Evolutionary conservation across 108 stramenopile species (phyloP), one percentile per base, ranked within the genome.

Genomic region (Bacterosira constricta): DNA sequence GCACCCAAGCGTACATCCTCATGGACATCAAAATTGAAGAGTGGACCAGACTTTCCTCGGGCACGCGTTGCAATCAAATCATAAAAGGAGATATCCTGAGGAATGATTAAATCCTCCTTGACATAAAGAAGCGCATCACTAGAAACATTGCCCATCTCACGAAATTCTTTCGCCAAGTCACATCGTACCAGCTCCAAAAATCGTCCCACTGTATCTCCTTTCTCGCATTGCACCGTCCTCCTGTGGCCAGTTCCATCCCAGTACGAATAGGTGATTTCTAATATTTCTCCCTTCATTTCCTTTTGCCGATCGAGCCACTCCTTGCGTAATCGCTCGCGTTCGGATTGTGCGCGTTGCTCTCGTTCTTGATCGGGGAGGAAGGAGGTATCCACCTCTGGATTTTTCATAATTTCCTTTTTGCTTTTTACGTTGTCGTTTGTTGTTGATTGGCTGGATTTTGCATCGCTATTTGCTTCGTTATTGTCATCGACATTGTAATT

Each of bases 41-140:
- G 78, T 12, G 97, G 99, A 4, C 99, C 98, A 0, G 93, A 93
- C 62, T 97, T 98, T 20, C 77, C 75, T 55, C 99, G 66, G 0
- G 99, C 99, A 51, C 97, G 96, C 31, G 96, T 97, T 6, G 83
- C 85, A 56, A 99, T 98, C 59, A 99, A 79, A 77, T 98, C 97
- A 68, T 98, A 97, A 73, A 99, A 99, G 27, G 97, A 92, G 10
- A 92, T 78, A 67, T 97, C 89, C 45, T 96, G 93, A 1, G 99
- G 98, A 26, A 99, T 82, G 17, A 99, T 98, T 26, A 99, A 82
- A 84, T 99, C 99, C 73, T 99, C 99, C 86, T 99, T 99, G 77
- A 99, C 95, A 80, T 97, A 99, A 21, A 99, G 58, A 1, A 99
- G 73, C 6, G 86, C 94, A 65, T 98, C 99, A 15, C 88, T 42